phyloP scores from a whole-genome alignment of 2,329 filamentous ascomycete genomes.

The Clonostachys rosea region DNA sequence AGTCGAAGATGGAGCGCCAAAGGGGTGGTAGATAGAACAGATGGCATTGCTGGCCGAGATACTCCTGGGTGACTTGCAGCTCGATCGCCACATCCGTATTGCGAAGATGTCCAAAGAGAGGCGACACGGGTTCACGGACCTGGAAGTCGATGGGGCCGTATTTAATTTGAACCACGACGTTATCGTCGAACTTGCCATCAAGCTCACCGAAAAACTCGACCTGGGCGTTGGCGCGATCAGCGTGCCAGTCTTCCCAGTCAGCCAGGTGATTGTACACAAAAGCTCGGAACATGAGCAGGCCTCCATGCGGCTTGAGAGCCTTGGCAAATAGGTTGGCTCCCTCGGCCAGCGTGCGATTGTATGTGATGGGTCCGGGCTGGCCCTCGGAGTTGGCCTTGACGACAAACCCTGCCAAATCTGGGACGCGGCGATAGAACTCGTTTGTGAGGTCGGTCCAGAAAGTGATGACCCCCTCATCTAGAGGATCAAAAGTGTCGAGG shows the following conservation, averaged over 20 bases:
- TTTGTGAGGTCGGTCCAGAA: slow-evolving; percentile 61
- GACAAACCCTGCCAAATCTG: slow-evolving; percentile 65
- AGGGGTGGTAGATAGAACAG: slow-evolving; percentile 63
- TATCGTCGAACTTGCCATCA: slow-evolving; percentile 63
- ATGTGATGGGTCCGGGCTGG: slow-evolving; percentile 64
- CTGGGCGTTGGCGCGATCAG: slow-evolving; percentile 65
- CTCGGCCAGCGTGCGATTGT: slow-evolving; percentile 64
- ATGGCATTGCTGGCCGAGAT: slow-evolving; percentile 66
- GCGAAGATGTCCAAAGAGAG: slow-evolving; percentile 51
- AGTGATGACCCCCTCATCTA: slow-evolving; percentile 51
- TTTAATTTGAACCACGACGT: slow-evolving; percentile 70
- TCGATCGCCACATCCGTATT: slow-evolving; percentile 52
- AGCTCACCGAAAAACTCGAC: slow-evolving; percentile 62
- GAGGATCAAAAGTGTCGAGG: slow-evolving; percentile 59
- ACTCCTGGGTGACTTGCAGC: slow-evolving; percentile 64
- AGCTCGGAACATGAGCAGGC: slow-evolving; percentile 65
- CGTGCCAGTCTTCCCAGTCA: slow-evolving; percentile 56
- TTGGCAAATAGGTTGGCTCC: slow-evolving; percentile 66
- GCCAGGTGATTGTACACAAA: slow-evolving; percentile 62
- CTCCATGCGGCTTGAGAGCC: slow-evolving; percentile 51
- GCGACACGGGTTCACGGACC: slow-evolving; percentile 53
- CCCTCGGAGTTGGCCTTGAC: slow-evolving; percentile 71
- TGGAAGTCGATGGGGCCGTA: slow-evolving; percentile 68
- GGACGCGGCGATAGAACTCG: slow-evolving; percentile 54
- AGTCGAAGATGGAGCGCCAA: slow-evolving; percentile 65